These are phyloP conservation scores for Pistacia integerrima DNA, from an alignment of 345 rosid species.

Conservation along the genomic window DNA sequence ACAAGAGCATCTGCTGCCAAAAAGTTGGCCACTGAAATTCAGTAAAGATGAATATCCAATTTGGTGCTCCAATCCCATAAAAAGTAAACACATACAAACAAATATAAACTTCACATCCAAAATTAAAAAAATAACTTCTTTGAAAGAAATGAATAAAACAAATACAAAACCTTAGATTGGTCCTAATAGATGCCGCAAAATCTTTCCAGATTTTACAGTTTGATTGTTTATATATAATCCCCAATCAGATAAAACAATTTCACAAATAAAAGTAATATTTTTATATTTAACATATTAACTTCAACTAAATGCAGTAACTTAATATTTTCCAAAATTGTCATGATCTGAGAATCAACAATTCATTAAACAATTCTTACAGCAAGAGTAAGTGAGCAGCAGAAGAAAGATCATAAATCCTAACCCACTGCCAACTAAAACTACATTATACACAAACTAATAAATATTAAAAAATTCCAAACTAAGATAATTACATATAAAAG, in stretches of 20 bases:
- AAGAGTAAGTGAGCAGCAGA: background rate
- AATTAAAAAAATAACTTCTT: background rate
- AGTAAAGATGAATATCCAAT: background rate
- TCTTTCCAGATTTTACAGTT: background rate
- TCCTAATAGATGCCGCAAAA: background rate
- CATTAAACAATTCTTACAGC: background rate
- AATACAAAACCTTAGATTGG: background rate
- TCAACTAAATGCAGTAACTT: background rate
- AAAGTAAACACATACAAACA: background rate
- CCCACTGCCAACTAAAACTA: background rate
- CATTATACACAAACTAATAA: background rate
- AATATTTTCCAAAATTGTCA: background rate
- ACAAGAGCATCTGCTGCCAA: background rate
- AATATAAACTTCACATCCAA: background rate
- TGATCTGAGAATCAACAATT: background rate
- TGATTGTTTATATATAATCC: background rate
- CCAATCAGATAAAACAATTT: background rate
- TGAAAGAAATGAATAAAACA: background rate
- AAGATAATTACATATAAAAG: constrained; percentile 1
- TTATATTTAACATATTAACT: background rate
- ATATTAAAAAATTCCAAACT: background rate
- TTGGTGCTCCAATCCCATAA: background rate
- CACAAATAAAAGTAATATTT: background rate
- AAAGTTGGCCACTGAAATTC: background rate
- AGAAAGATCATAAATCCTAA: background rate